Conservation (phyloP, 805 yeast genomes). For the Vanderwaltozyma verrucispora region DNA sequence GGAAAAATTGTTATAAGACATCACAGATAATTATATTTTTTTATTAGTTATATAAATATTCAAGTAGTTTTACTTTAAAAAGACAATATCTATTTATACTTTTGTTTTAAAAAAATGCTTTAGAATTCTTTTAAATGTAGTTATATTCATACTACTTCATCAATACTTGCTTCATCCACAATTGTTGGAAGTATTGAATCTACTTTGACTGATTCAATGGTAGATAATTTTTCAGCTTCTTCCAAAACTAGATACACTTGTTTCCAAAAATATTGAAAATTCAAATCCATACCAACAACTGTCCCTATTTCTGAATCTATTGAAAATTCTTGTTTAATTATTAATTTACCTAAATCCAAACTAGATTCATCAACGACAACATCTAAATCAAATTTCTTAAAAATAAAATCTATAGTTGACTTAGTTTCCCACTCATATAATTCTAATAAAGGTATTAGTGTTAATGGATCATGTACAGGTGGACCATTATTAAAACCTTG, state of each 20-base stretch:
- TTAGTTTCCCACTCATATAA: conserved; percentile 25
- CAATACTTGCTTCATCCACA: not conserved
- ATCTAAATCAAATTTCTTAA: conserved; percentile 19
- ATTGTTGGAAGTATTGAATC: not conserved
- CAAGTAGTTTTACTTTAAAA: too few relatives aligned
- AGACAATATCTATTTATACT: too few relatives aligned
- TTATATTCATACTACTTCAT: not conserved
- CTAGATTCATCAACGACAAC: conserved; percentile 30
- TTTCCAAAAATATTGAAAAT: conserved; percentile 38
- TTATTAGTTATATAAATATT: too few relatives aligned
- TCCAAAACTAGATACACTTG: conserved; percentile 32
- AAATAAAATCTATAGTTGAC: conserved; percentile 12
- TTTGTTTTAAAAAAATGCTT: too few relatives aligned
- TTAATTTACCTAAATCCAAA: conserved; percentile 48
- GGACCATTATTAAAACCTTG: conserved; percentile 48
- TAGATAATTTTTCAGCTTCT: conserved; percentile 26
- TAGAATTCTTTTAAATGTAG: too few relatives aligned
- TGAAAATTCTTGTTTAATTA: conserved; percentile 17
- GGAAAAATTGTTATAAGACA: not conserved
- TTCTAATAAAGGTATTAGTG: conserved; percentile 49
- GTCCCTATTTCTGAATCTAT: conserved; percentile 25
- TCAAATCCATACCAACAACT: conserved; percentile 32
- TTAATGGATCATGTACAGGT: conserved; percentile 74
- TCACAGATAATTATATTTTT: too few relatives aligned
- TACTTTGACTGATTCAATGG: conserved; percentile 8